These are phyloP conservation scores for Colletotrichum theobromicola DNA, from an alignment of 2,329 filamentous ascomycete species.

Conservation along the genomic window DNA sequence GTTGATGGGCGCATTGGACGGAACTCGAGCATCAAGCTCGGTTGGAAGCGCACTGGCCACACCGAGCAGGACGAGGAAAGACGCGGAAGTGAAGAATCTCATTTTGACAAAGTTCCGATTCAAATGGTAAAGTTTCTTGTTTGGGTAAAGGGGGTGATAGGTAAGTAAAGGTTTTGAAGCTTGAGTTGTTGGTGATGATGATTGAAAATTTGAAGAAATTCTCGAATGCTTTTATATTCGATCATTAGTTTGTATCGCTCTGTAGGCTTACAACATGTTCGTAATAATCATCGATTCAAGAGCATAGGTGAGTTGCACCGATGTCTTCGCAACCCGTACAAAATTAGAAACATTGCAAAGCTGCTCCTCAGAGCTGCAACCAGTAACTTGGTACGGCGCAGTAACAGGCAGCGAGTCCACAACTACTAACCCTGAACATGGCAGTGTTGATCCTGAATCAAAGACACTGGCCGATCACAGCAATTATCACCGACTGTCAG, in stretches of 20 bases:
- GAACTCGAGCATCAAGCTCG: neutral
- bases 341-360: neutral
- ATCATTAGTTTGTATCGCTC: neutral
- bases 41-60: neutral
- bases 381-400: neutral
- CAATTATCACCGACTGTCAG: neutral
- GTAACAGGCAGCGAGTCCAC: neutral
- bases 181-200: neutral
- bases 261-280: accelerated
- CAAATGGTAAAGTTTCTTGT: neutral
- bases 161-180: neutral
- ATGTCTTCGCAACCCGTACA: neutral
- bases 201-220: neutral
- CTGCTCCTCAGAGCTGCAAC: neutral
- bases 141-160: neutral
- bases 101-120: neutral
- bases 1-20: neutral
- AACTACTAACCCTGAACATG: neutral
- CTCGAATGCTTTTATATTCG: neutral
- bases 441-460: neutral
- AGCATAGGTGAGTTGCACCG: accelerated
- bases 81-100: neutral
- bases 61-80: neutral
- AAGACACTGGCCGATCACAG: neutral
- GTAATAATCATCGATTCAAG: accelerated